Base-by-base conservation (phyloP, 2,329 filamentous ascomycete genomes). In the Sclerotinia trifoliorum region DNA sequence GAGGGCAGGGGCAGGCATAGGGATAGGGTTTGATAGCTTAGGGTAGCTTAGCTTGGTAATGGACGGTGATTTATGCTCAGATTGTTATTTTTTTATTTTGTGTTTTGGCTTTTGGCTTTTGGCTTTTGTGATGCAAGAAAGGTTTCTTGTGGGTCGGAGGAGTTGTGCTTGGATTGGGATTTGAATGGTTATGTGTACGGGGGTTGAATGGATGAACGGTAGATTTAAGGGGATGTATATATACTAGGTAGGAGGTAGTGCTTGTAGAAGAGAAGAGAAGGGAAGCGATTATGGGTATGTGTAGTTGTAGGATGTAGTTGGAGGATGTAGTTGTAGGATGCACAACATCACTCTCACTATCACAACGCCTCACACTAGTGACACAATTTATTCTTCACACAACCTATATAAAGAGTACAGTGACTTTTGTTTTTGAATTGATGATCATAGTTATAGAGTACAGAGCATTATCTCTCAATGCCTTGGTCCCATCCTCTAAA, bases 371-470 rank as follows among this genome's bases (percentile, higher is more conserved):
- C 54, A 39, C 54, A 56, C 29, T 56, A 39, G 32, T 56, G 54
- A 56, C 32, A 24, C 54, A 56, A n/a, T 2, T 5, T 17, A 21
- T 21, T 39, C 44, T 39, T 26, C 60, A 35, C n/a, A 39, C n/a
- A 26, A 39, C 15, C 44, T 29, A 29, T 11, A n/a, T 49, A 15
- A 29, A 29, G 44, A 56, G 49, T 35, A 35, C 48, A 54, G 48
- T 65, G 49, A 49, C 13, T 64, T 57, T 60, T 49, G n/a, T 68
- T 58, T 55, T 68, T 21, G 35, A 56, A 55, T 65, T 55, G 61
- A 49, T 57, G 60, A 51, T 68, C 51, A 65, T 57, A 51, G 32
- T 56, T 55, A 64, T 58, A 52, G 35, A 67, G 57, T 68, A 68
- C 58, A 68, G 61, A 51, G 54, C 35, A 61, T 62, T 54, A n/a